Conservation (phyloP, 257 asterid species). For the Solanum habrochaites region DNA sequence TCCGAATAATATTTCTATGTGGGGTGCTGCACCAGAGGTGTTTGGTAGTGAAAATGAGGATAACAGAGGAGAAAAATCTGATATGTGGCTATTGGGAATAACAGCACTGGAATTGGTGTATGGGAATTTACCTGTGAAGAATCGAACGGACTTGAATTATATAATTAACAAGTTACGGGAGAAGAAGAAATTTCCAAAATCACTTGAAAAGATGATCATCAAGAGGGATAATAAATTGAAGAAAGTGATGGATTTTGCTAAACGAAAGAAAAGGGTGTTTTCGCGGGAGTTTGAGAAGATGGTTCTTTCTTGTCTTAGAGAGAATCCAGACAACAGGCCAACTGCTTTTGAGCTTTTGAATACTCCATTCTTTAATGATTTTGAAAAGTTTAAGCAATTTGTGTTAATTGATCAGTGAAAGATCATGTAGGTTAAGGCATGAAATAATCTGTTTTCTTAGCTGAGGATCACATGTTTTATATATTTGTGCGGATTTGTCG, state of each 20-base stretch:
- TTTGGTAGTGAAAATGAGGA: background rate
- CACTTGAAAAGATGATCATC: background rate
- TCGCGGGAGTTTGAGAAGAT: background rate
- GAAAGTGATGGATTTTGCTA: background rate
- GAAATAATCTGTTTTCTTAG: no score
- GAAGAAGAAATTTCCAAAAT: background rate
- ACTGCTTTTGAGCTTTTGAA: background rate
- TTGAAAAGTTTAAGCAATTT: background rate
- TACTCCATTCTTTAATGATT: background rate
- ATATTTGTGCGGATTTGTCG: background rate
- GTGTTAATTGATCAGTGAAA: background rate
- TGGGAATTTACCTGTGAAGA: background rate
- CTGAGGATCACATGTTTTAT: no score
- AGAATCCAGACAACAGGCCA: background rate
- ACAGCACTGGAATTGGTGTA: slow-evolving; percentile 11
- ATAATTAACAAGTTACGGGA: background rate
- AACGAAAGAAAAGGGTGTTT: background rate
- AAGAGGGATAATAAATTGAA: background rate
- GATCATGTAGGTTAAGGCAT: no score
- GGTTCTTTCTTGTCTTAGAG: background rate
- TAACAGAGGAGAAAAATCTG: background rate
- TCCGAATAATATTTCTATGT: background rate
- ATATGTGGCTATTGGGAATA: slow-evolving; percentile 13
- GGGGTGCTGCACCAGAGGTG: slow-evolving; percentile 17
- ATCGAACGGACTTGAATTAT: background rate